Conservation (phyloP, 257 asterid species). For the Capsicum rhomboideum region DNA sequence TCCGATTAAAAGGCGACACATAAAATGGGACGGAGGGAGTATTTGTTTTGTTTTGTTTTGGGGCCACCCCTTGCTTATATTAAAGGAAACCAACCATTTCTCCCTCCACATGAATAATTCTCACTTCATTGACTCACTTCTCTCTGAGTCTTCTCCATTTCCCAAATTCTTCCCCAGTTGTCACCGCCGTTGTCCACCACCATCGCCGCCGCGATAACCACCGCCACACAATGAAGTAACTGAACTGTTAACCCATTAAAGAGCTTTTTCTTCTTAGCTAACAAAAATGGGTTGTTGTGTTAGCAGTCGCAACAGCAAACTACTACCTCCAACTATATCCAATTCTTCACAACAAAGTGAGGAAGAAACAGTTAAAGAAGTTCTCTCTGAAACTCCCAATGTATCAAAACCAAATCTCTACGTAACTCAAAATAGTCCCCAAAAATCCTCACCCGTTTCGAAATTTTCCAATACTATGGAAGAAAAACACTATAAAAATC, state of each 20-base stretch:
- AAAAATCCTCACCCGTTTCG: neutral
- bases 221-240: neutral
- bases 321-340: neutral
- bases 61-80: neutral
- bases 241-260: neutral
- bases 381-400: slow-evolving; percentile 6
- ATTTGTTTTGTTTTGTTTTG: neutral
- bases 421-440: neutral
- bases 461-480: neutral
- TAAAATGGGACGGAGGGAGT: no score
- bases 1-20: no score
- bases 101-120: neutral
- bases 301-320: neutral
- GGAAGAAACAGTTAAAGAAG: slow-evolving; percentile 13
- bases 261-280: neutral
- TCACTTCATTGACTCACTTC: neutral
- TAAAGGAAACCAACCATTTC: neutral
- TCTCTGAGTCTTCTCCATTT: neutral
- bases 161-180: neutral
- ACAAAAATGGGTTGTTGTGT: slow-evolving; percentile 1
- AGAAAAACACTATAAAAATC: neutral
- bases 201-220: neutral
- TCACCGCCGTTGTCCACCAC: neutral
- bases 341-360: neutral
- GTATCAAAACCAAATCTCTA: neutral